phyloP scores from a whole-genome alignment of 2,329 filamentous ascomycete genomes.

The Chrysoporthe puriensis region DNA sequence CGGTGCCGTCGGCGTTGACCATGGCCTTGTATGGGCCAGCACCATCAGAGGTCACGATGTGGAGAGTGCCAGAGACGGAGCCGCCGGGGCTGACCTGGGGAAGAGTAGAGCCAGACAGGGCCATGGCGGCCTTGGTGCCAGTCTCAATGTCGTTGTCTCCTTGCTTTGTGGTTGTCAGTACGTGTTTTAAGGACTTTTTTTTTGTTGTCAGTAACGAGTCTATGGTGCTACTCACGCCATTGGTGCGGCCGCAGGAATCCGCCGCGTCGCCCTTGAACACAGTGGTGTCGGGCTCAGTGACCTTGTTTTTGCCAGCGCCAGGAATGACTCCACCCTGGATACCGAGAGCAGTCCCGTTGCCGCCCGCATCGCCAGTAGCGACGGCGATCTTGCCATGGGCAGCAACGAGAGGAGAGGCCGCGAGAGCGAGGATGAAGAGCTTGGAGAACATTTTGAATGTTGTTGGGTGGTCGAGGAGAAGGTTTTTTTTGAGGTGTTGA shows the following conservation, averaged over 20 bases:
- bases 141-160: slow-evolving; percentile 43
- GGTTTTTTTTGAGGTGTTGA: neutral
- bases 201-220: no score
- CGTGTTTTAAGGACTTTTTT: neutral
- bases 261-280: slow-evolving; percentile 45
- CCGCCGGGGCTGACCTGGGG: slow-evolving; percentile 44
- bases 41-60: slow-evolving; percentile 48
- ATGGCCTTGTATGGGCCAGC: slow-evolving; percentile 45
- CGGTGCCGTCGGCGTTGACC: slow-evolving; percentile 43
- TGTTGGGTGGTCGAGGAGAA: neutral
- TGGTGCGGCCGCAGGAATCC: slow-evolving; percentile 45
- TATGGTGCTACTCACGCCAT: slow-evolving; percentile 24
- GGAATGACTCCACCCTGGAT: slow-evolving; percentile 42
- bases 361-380: slow-evolving; percentile 39
- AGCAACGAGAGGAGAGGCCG: slow-evolving; percentile 36
- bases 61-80: slow-evolving; percentile 41
- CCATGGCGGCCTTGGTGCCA: slow-evolving; percentile 39
- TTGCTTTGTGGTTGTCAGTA: slow-evolving; percentile 18
- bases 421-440: slow-evolving; percentile 30
- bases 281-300: slow-evolving; percentile 50
- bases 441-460: slow-evolving; percentile 26
- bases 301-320: slow-evolving; percentile 29
- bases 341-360: slow-evolving; percentile 45
- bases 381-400: slow-evolving; percentile 37
- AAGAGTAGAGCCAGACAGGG: slow-evolving; percentile 42